Base-by-base conservation (phyloP, 805 yeast genomes). In the Wickerhamiella kazuoi region DNA sequence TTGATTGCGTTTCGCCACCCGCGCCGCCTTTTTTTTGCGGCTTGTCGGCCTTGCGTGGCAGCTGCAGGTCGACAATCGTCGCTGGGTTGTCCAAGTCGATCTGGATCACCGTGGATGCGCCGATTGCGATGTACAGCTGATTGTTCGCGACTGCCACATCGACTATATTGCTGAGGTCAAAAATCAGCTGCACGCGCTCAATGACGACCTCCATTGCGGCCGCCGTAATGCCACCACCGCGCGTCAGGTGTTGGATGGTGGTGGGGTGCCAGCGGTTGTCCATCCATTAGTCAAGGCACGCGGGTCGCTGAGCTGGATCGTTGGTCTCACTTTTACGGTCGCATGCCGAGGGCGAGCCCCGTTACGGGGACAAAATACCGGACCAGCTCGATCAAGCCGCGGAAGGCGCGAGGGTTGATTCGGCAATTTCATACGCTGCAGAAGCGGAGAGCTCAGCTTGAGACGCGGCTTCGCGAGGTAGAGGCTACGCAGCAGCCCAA, bases 341-440 rank as follows among this genome's bases (percentile, higher is more conserved):
- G n/a, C n/a, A 33, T 33, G 35, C 26, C 35, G n/a, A 19, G 17
- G 15, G 17, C 19, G 17, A 20, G 17, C 7, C 35, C 35, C 16
- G 26, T 33, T 13, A 33, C 35, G n/a, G 35, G 35, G 20, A 7
- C 24, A 7, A 21, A 13, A 11, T 33, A 7, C 26, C 21, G 53
- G 55, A 7, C 74, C 76, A 2, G 64, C 51, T 31, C 48, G 63
- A 6, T 64, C 76, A 40, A 82, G 77, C 55, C 93, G 83, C 3
- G 72, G 49, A 78, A 44, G 31, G 47, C 94, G 0, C 63, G 94
- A 36, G 74, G 71, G 49, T 64, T 86, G 17, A 86, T 86, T 21
- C 67, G 94, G 40, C 57, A 83, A 30, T 83, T 72, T 46, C 96
- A 84, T 55, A 68, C 72, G 2, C 61, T 86, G 14, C 65, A 76